Conservation (phyloP, 2,329 filamentous ascomycete genomes). For the Epichloe glyceriae region DNA sequence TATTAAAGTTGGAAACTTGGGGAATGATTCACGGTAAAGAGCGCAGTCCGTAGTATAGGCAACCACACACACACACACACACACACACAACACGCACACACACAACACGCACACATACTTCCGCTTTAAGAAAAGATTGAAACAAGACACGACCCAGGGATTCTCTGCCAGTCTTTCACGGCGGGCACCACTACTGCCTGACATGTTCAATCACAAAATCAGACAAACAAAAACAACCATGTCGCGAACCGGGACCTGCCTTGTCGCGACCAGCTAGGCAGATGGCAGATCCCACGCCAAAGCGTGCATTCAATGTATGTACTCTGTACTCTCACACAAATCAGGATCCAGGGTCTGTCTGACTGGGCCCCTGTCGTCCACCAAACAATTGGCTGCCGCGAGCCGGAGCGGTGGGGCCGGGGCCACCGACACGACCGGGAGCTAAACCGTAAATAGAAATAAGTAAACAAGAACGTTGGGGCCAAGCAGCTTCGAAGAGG, state of each 20-base stretch:
- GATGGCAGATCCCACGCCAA: no score
- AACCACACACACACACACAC: not conserved
- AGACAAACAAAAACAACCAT: not conserved
- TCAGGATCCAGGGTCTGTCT: not conserved
- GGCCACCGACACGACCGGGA: constrained; percentile 9
- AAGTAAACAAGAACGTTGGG: constrained; percentile 29
- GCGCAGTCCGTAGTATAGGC: not conserved
- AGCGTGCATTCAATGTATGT: not conserved
- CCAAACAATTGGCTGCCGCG: constrained; percentile 16
- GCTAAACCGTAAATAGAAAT: constrained; percentile 28
- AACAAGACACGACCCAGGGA: not conserved
- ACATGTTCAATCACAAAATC: no score
- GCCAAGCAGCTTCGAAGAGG: not conserved
- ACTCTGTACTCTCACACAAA: not conserved
- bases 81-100: not conserved
- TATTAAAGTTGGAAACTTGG: no score
- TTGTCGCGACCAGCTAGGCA: not conserved
- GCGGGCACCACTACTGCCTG: no score
- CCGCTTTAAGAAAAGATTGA: no score
- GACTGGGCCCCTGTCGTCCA: not conserved
- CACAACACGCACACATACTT: no score
- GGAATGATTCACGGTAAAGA: not conserved
- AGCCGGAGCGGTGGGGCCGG: constrained; percentile 14
- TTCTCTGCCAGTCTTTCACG: not conserved
- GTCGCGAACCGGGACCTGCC: not conserved